Base-by-base conservation (phyloP, 2,329 filamentous ascomycete species). In the Kalaharituber pfeilii region DNA sequence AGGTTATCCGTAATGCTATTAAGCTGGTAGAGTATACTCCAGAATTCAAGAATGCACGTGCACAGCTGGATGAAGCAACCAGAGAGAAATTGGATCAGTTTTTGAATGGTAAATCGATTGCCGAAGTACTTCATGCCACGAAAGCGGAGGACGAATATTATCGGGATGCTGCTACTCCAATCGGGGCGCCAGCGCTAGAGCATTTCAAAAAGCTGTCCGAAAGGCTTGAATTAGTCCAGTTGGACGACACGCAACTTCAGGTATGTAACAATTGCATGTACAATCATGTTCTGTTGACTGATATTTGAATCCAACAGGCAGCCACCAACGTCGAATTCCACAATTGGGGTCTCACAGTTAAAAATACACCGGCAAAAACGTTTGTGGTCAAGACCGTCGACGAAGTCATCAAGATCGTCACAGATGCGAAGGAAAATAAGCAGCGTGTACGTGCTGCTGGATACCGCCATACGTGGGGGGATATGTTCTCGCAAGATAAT, bases 391-490 rank as follows among this genome's bases (percentile, higher is more conserved):
- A 62, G 13, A 71, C 68, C 0, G 64, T 69, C 4, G 62, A 66
- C 8, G 71, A 69, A 2, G 60, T 73, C 3, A 67, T 70, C 30
- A 68, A 69, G 28, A 63, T 72, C 29, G 67, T 72, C 33, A 64
- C 62, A 28, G 70, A 64, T 55, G 69, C 69, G 0, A 66, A 65
- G 28, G 50, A 53, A 2, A 62, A 68, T 26, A 62, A 65, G 1
- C 64, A 69, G 57, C 63, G 68, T 4, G 68, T 73, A 13, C 65
- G 71, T 27, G 70, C 68, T 33, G 65, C 66, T 2, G 71, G 70
- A 1, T 73, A 71, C 54, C 65, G 71, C 5, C 71, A 73, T 56
- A 70, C 67, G 5, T 72, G 71, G 69, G 64, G 66, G 4, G 62
- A 67, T 5, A 67, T 70, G 22, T 73, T 71, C 56, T 66, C 68